These are phyloP conservation scores for Alternaria triticimaculans DNA, from an alignment of 2,329 filamentous ascomycete species.

Conservation along the genomic window DNA sequence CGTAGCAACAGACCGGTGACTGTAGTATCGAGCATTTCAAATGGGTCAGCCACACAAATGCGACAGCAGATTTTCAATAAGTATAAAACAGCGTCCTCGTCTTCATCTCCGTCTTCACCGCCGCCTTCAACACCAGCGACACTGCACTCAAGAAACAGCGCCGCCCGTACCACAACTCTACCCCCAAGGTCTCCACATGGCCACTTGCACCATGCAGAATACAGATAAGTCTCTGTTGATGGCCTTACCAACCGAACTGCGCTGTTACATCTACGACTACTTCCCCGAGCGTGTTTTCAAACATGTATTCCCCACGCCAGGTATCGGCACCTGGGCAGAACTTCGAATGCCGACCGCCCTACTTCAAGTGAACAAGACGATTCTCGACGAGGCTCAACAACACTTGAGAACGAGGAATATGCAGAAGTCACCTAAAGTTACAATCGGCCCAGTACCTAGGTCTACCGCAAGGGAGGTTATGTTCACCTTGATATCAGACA, in stretches of 20 bases:
- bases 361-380: neutral
- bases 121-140: neutral
- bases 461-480: neutral
- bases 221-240: neutral
- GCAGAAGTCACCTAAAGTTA: neutral
- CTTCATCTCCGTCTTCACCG: neutral
- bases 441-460: neutral
- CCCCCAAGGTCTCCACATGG: rapidly evolving
- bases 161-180: rapidly evolving
- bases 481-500: neutral
- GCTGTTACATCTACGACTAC: neutral
- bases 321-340: neutral
- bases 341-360: neutral
- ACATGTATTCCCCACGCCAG: neutral
- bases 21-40: neutral
- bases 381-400: neutral
- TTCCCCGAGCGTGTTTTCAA: neutral
- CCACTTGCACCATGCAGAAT: neutral
- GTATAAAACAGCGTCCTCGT: neutral
- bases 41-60: neutral
- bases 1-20: neutral
- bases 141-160: neutral
- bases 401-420: neutral
- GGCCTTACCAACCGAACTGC: neutral
- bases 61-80: neutral